A percentile compares a stretch with the other conserved stretches of the same genome.
These are phyloP conservation scores for Pichiaceae sp. DNA, from an alignment of 1,139 yeast species.

Conservation along the genomic window DNA sequence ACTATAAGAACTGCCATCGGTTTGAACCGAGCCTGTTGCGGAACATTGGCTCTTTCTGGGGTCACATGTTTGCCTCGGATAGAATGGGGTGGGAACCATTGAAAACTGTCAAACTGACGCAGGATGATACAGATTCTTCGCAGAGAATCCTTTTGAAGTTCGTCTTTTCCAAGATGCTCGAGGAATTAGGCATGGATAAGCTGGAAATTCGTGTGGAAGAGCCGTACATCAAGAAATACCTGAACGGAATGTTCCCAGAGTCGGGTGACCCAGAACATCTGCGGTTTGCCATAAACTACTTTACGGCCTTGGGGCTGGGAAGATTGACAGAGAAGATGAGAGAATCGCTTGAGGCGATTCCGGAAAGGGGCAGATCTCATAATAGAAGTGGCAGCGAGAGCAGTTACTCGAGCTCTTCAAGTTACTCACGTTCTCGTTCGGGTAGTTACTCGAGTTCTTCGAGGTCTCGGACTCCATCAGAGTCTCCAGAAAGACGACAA, in stretches of 20 bases:
- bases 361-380: conserved; percentile 14
- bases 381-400: conserved; percentile 4
- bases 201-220: conserved; percentile 42
- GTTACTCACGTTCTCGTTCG: conserved; percentile 5
- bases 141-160: conserved; percentile 78
- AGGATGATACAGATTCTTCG: conserved; percentile 67
- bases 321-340: conserved; percentile 79
- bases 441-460: conserved; percentile 15
- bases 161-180: conserved; percentile 70
- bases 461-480: conserved; percentile 16
- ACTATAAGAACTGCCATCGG: conserved; percentile 53
- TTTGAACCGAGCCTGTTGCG: conserved; percentile 68
- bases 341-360: conserved; percentile 34
- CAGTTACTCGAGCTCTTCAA: conserved; percentile 5
- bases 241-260: conserved; percentile 44
- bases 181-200: conserved; percentile 58
- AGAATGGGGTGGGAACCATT: conserved; percentile 57
- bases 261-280: conserved; percentile 39
- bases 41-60: conserved; percentile 81
- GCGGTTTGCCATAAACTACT: conserved; percentile 79
- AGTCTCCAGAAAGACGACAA: conserved; percentile 3
- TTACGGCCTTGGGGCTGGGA: conserved; percentile 90
- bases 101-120: conserved; percentile 49
- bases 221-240: conserved; percentile 37
- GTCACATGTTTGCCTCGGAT: conserved; percentile 71